Percentiles rank a stretch among this genome's conserved stretches.
phyloP scores from a whole-genome alignment of 2,329 filamentous ascomycete species.

The Madurella fahalii region DNA sequence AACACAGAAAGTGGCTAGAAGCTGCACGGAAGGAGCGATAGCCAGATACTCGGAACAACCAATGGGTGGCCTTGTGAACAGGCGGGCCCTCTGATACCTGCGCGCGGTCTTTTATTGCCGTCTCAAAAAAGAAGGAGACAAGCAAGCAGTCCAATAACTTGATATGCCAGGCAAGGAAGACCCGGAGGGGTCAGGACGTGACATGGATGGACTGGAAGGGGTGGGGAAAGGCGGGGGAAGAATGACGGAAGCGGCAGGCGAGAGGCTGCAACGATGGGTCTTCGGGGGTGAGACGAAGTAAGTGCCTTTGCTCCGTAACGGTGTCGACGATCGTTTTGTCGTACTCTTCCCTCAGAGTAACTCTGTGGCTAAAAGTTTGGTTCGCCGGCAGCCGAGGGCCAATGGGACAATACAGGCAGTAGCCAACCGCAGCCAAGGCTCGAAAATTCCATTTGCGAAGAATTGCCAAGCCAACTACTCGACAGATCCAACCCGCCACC shows the following conservation, averaged over 20 bases:
- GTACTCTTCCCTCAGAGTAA: slow-evolving; percentile 1
- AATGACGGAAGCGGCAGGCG: not conserved
- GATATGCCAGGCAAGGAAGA: slow-evolving; percentile 4
- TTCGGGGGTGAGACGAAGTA: no score
- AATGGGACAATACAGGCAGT: not conserved
- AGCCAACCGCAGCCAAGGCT: slow-evolving; percentile 5
- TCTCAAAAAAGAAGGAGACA: slow-evolving; percentile 22
- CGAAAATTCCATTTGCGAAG: slow-evolving; percentile 18
- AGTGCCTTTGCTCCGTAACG: not conserved
- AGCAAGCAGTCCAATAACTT: slow-evolving; percentile 11
- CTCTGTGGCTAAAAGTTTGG: slow-evolving; percentile 5
- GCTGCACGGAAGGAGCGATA: slow-evolving; percentile 18
- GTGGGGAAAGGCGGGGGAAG: not conserved
- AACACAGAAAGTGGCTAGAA: slow-evolving; percentile 24
- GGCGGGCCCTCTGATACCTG: slow-evolving; percentile 8
- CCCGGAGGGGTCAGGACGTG: not conserved
- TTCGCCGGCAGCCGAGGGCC: slow-evolving; percentile 4
- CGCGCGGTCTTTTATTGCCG: slow-evolving; percentile 9
- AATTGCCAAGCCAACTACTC: slow-evolving; percentile 3
- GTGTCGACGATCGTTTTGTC: slow-evolving; percentile 5
- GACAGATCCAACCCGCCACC: slow-evolving; percentile 19
- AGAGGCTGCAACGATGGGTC: no score
- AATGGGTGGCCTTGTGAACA: slow-evolving; percentile 2
- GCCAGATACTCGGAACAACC: slow-evolving; percentile 1
- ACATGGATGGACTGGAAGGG: not conserved